Conservation (phyloP, 1,284 basidiomycete genomes). For the Laetiporus sulphureus region DNA sequence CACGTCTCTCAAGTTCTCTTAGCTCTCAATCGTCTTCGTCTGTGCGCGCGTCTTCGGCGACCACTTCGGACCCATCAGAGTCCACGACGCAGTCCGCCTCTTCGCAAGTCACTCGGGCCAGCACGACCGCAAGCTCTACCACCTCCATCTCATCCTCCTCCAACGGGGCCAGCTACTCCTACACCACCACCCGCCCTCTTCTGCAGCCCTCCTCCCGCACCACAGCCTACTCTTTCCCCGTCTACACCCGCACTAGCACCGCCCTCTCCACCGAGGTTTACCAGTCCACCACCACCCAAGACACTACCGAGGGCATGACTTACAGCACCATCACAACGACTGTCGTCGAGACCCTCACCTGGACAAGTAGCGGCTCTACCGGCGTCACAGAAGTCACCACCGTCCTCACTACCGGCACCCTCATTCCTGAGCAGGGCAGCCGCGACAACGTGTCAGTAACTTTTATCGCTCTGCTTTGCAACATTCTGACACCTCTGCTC, state of each 20-base stretch:
- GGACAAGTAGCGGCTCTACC: constrained; percentile 8
- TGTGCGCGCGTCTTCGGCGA: background rate
- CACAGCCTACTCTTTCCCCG: constrained; percentile 2
- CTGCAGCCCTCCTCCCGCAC: constrained; percentile 4
- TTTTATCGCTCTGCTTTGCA: background rate
- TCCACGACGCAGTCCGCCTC: background rate
- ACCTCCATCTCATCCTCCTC: constrained; percentile 4
- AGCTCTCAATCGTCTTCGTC: too few species aligned
- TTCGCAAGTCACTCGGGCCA: background rate
- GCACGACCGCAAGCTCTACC: constrained; percentile 1
- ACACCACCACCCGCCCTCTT: background rate
- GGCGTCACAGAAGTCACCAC: constrained; percentile 14
- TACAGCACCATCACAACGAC: constrained; percentile 14
- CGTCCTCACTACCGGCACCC: constrained; percentile 17
- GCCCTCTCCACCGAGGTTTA: background rate
- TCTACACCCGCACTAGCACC: background rate
- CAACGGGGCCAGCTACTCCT: constrained; percentile 2
- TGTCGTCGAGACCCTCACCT: constrained; percentile 15
- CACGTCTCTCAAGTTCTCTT: too few species aligned
- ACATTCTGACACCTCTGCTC: background rate
- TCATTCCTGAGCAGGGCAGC: constrained; percentile 14
- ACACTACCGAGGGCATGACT: constrained; percentile 2
- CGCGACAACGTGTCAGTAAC: constrained; percentile 12
- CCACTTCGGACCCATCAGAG: background rate
- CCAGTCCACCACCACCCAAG: constrained; percentile 5